A percentile compares a stretch with the other conserved stretches of the same genome.
phyloP scores from a whole-genome alignment of 1,139 yeast genomes.

The Pichia sp. region DNA sequence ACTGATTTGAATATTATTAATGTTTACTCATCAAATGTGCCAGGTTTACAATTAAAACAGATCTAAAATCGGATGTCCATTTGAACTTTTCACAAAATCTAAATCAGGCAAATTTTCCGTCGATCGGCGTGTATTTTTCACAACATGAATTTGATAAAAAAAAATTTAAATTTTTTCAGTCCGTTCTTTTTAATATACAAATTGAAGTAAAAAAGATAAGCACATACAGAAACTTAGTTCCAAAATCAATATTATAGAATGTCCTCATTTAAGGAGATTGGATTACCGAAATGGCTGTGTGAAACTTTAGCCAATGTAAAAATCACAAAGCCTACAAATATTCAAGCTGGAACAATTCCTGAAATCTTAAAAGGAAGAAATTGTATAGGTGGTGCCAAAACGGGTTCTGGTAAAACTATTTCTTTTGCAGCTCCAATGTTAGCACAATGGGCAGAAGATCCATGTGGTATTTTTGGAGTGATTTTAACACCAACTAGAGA shows the following conservation, averaged over 20 bases:
- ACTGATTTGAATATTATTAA: no score
- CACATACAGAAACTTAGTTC: neutral
- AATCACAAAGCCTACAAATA: conserved; percentile 75
- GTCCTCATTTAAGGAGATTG: conserved; percentile 51
- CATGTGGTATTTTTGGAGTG: conserved; percentile 85
- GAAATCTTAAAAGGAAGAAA: conserved; percentile 75
- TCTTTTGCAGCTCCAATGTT: conserved; percentile 97
- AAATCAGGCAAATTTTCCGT: no score
- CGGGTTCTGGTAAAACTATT: conserved; percentile 97
- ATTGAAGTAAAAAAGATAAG: neutral
- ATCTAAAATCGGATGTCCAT: no score
- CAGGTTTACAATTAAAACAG: no score
- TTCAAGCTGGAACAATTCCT: conserved; percentile 87
- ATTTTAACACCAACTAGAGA: conserved; percentile 94
- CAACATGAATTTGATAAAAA: neutral
- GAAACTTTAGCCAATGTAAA: conserved; percentile 81
- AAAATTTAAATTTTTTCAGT: no score
- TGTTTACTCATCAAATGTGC: no score
- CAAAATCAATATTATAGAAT: no score
- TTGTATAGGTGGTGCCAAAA: conserved; percentile 97
- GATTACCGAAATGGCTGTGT: conserved; percentile 79
- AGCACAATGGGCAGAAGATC: conserved; percentile 91
- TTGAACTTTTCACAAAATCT: no score
- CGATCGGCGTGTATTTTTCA: neutral
- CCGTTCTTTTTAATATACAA: no score